Conservation (phyloP, 2,329 filamentous ascomycete species). For the Plenodomus biglobosus region DNA sequence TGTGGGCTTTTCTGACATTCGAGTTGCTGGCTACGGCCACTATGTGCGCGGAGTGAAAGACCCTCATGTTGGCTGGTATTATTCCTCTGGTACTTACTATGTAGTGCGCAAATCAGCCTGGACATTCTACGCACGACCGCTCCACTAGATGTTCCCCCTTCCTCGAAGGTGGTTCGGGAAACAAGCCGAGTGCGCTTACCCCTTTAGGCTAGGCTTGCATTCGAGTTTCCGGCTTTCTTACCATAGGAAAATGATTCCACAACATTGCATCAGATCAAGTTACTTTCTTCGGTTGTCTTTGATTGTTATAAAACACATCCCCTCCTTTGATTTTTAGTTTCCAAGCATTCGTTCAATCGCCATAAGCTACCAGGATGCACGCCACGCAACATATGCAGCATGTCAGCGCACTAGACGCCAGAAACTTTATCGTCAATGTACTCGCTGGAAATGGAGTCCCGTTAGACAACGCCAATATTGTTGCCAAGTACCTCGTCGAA, state of each 20-base stretch:
- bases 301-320: not conserved
- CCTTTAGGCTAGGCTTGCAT: not conserved
- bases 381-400: conserved; percentile 16
- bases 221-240: not conserved
- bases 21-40: too few relatives aligned
- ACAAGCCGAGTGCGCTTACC: not conserved
- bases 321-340: not conserved
- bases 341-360: not conserved
- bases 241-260: not conserved
- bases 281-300: not conserved
- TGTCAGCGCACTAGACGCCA: conserved; percentile 24
- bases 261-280: not conserved
- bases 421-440: conserved; percentile 55
- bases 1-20: too few relatives aligned
- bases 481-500: conserved; percentile 69
- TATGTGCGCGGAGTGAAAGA: too few relatives aligned
- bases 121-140: too few relatives aligned
- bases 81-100: too few relatives aligned
- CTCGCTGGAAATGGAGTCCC: conserved; percentile 65
- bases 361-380: conserved; percentile 6
- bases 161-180: not conserved
- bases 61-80: too few relatives aligned
- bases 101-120: too few relatives aligned
- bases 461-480: conserved; percentile 58
- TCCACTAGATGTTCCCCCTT: not conserved